Evolutionary conservation across 106 monocot species (phyloP).

Genomic region (Dactylorhiza incarnata): DNA sequence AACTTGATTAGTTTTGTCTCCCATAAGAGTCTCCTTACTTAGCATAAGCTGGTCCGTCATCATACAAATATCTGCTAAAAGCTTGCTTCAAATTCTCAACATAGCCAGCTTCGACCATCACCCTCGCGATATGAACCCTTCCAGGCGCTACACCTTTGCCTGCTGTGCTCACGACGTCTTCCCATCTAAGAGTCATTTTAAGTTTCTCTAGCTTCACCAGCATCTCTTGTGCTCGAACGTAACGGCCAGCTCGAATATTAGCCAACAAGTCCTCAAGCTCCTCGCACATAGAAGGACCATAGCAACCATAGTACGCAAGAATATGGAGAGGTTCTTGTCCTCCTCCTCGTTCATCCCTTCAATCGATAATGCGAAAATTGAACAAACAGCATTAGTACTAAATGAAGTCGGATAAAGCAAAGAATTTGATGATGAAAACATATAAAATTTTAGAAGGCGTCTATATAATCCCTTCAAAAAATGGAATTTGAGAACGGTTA

Average conservation of each 20-base stretch:
- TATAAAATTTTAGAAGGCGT: background rate
- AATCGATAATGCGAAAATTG: constrained; percentile 1
- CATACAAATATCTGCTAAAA: constrained; percentile 76
- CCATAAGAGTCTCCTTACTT: constrained; percentile 32
- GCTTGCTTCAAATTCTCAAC: constrained; percentile 77
- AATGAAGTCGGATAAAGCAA: background rate
- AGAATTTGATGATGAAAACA: background rate
- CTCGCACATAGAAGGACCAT: constrained; percentile 55
- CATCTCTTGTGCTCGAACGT: constrained; percentile 77
- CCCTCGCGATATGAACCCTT: constrained; percentile 85
- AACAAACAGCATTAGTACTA: background rate
- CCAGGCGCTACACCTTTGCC: constrained; percentile 95
- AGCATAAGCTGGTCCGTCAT: constrained; percentile 93
- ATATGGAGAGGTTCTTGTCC: constrained; percentile 71
- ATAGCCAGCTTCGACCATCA: constrained; percentile 88
- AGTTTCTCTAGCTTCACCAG: constrained; percentile 56
- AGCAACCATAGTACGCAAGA: constrained; percentile 82
- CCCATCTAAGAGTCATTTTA: constrained; percentile 83
- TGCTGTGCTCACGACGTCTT: constrained; percentile 68
- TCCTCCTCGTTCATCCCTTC: constrained; percentile 36
- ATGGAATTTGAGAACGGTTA: background rate
- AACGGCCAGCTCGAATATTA: constrained; percentile 78
- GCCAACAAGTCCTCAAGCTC: constrained; percentile 52
- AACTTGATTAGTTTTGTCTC: no score
- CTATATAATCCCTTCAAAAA: background rate